Base-by-base conservation (phyloP, 2,329 filamentous ascomycete genomes). In the Trichoderma cornu-damae region DNA sequence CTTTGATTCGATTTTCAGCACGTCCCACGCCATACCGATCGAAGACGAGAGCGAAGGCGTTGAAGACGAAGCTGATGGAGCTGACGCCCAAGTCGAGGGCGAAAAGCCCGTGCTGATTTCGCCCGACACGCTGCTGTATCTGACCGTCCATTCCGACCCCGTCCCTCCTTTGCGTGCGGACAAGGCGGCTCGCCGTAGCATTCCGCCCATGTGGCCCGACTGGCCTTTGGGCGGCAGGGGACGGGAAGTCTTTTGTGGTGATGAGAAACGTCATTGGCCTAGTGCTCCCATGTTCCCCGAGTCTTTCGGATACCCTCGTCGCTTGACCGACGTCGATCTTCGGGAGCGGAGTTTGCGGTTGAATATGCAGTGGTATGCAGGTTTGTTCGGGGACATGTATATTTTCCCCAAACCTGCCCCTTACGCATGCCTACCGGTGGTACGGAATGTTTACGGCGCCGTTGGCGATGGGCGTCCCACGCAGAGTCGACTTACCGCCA, bases 1-100 rank as follows among this genome's bases (percentile, higher is more conserved):
- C 2, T 69, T 76, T 28, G 75, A 78, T 30, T 64, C 67, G 6
- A 68, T 69, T 66, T 30, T 9, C 44, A 18, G 30, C 28, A 2
- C 1, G 46, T 46, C 16, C 9, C 42, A 16, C 12, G 37, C 16
- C 9, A 3, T 4, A 26, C 1, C 11, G 5, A n/a, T 14, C 16
- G 16, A 49, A 14, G 11, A 34, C 22, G 11, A 20, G 16, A n/a
- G 11, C 16, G 16, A 49, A 14, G 11, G 26, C 22, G 11, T n/a
- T n/a, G 55, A 48, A 16, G 26, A 8, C 3, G 28, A 30, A 6
- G 6, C 6, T 30, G 28, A 9, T 9, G 16, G 24, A 35, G n/a
- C n/a, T n/a, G n/a, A n/a, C n/a, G n/a, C n/a, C n/a, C n/a, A n/a
- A n/a, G n/a, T n/a, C n/a, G n/a, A n/a, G n/a, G n/a, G n/a, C n/a